Evolutionary conservation across 2,329 filamentous ascomycete genomes (phyloP).

Genomic region (Macrophomina phaseolina): DNA sequence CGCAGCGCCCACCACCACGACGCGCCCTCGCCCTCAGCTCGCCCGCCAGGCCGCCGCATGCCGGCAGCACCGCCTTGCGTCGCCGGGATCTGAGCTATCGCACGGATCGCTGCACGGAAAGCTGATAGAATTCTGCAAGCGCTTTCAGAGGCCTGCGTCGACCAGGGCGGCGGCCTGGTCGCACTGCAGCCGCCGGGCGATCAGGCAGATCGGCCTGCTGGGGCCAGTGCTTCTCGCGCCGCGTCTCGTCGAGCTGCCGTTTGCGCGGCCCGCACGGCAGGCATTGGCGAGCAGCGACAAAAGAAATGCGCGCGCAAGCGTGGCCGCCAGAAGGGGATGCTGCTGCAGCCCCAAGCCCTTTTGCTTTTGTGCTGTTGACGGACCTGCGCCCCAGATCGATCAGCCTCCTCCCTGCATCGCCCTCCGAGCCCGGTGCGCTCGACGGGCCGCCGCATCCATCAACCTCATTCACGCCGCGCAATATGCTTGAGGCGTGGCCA

Average conservation of each 20-base stretch:
- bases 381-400: slow-evolving; percentile 15
- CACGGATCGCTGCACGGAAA: slow-evolving; percentile 20
- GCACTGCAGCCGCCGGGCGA: slow-evolving; percentile 23
- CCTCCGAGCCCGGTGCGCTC: neutral
- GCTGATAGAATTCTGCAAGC: slow-evolving; percentile 24
- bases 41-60: neutral
- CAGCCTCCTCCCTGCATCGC: neutral
- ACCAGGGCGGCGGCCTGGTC: slow-evolving; percentile 20
- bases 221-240: slow-evolving; percentile 15
- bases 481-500: slow-evolving; percentile 5
- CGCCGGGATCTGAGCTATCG: slow-evolving; percentile 15
- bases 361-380: neutral
- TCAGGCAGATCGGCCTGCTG: slow-evolving; percentile 17
- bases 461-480: slow-evolving; percentile 9
- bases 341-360: slow-evolving; percentile 4
- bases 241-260: slow-evolving; percentile 17
- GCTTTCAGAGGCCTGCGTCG: slow-evolving; percentile 20
- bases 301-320: slow-evolving; percentile 15
- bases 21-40: neutral
- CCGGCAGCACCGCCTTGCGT: slow-evolving; percentile 4
- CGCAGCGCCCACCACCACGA: too few species aligned
- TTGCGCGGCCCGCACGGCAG: slow-evolving; percentile 14
- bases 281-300: slow-evolving; percentile 14
- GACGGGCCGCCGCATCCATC: slow-evolving; percentile 2
- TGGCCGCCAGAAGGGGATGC: neutral